Evolutionary conservation across 805 yeast species (phyloP).

Genomic region (Candida vaughaniae): DNA sequence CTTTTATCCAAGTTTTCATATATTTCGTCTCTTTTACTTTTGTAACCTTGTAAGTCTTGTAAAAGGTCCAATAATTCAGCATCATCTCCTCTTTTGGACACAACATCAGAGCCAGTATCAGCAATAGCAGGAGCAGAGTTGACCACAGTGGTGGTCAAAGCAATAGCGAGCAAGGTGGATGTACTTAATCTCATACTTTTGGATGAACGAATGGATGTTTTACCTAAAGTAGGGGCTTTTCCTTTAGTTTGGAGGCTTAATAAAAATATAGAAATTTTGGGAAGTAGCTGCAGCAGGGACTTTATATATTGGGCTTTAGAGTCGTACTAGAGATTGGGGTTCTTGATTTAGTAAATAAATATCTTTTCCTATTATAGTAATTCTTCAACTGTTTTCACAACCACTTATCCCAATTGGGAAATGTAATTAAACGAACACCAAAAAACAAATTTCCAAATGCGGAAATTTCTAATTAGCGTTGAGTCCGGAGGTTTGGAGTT

Average conservation of each 20-base stretch:
- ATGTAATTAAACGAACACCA: conserved; percentile 7
- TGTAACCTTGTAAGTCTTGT: conserved; percentile 21
- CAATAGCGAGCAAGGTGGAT: conserved; percentile 14
- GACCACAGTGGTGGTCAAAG: conserved; percentile 7
- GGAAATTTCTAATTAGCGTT: conserved; percentile 7
- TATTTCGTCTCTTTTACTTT: conserved; percentile 29
- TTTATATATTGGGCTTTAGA: background rate
- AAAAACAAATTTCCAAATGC: conserved; percentile 5
- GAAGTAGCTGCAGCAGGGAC: background rate
- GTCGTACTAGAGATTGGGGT: conserved; percentile 1
- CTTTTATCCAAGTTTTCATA: conserved; percentile 28
- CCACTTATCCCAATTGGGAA: conserved; percentile 6
- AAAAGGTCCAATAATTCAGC: conserved; percentile 20
- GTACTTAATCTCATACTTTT: conserved; percentile 14
- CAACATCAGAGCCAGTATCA: conserved; percentile 12
- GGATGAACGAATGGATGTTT: conserved; percentile 10
- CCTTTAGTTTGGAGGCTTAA: conserved; percentile 3
- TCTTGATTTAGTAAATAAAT: conserved; percentile 5
- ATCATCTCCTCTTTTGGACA: conserved; percentile 15
- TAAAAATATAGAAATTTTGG: background rate
- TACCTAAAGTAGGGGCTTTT: background rate
- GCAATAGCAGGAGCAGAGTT: conserved; percentile 15
- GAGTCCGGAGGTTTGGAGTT: no score
- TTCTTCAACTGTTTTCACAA: conserved; percentile 2
- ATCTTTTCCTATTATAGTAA: conserved; percentile 8